Evolutionary conservation across 768 basidiomycete species (phyloP).

Genomic region (Tulasnella sp.): DNA sequence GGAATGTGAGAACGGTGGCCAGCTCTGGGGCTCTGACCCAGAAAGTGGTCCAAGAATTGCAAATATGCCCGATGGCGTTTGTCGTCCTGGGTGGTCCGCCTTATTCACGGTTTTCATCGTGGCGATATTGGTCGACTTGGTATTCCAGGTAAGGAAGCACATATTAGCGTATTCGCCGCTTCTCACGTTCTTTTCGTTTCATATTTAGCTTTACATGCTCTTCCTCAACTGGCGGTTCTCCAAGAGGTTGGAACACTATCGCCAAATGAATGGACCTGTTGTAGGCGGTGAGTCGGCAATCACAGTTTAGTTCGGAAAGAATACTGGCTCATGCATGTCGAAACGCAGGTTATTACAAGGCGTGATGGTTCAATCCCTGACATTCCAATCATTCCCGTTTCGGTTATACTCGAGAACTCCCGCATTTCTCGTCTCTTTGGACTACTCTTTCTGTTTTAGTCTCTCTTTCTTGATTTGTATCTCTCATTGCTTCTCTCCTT

Average conservation of each 20-base stretch:
- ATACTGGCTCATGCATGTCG: background rate
- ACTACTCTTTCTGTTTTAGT: too few species aligned
- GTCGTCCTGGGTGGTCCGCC: slow-evolving; percentile 44
- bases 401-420: too few species aligned
- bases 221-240: slow-evolving; percentile 65
- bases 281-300: slow-evolving; percentile 39
- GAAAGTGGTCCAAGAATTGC: slow-evolving; percentile 32
- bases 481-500: too few species aligned
- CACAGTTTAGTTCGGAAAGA: slow-evolving; percentile 19
- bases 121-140: slow-evolving; percentile 47
- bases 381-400: too few species aligned
- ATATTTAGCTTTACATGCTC: slow-evolving; percentile 53
- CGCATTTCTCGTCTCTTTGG: too few species aligned
- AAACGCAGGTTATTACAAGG: slow-evolving; percentile 34
- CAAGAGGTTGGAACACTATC: slow-evolving; percentile 55
- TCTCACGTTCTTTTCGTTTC: slow-evolving; percentile 5
- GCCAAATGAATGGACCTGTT: slow-evolving; percentile 47
- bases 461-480: too few species aligned
- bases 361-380: too few species aligned
- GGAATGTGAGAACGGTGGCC: slow-evolving; percentile 62
- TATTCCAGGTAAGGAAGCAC: slow-evolving; percentile 45
- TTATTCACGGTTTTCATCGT: slow-evolving; percentile 55
- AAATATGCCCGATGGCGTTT: slow-evolving; percentile 41
- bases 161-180: slow-evolving; percentile 19
- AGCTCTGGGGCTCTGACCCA: slow-evolving; percentile 30